Evolutionary conservation across 1,139 yeast genomes (phyloP), one percentile per base, ranked within the genome.

Genomic region (Taphrina pruni): DNA sequence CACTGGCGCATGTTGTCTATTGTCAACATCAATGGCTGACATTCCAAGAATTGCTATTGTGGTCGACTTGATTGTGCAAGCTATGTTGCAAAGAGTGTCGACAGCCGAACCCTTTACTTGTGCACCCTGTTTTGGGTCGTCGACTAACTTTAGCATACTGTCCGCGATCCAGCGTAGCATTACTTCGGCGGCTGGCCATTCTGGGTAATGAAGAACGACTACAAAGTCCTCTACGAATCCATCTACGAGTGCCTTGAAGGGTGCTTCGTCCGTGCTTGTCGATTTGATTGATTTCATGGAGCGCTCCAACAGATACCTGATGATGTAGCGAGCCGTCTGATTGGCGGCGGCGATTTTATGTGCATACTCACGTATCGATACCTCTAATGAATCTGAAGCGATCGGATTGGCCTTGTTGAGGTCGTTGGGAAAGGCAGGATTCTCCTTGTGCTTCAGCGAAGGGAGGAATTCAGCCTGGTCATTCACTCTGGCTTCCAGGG

Each of bases 171-270:
- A n/a, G 9, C 73, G 62, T 9, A 72, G 76, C 21, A 88, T 72
- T 0, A 80, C 72, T 70, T 86, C 89, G 0, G 87, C 80, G 0
- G 85, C 85, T 0, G 90, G 81, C 85, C 88, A 89, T 70, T 86
- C 88, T 0, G 91, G 89, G 17, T 76, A 77, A 2, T 79, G 76
- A 1, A 88, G 74, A 68, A 88, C 77, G 0, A 75, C 73, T 6
- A 86, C 71, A 43, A 89, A 77, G 74, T 90, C 96, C 54, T 84
- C 85, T 1, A 87, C 73, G 41, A 88, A 79, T 12, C 82, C 73
- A 51, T 87, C 89, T 54, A 88, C 75, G 0, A 82, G 66, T 1
- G 66, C 72, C 65, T 75, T 70, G 57, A 74, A 74, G 0, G 77
- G 77, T 2, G 74, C 71, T 39, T 75, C 77, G 9, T 73, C 76